These are phyloP conservation scores for Chlamydomonas eustigma DNA, from an alignment of 139 green algal genomes.

Conservation along the genomic window DNA sequence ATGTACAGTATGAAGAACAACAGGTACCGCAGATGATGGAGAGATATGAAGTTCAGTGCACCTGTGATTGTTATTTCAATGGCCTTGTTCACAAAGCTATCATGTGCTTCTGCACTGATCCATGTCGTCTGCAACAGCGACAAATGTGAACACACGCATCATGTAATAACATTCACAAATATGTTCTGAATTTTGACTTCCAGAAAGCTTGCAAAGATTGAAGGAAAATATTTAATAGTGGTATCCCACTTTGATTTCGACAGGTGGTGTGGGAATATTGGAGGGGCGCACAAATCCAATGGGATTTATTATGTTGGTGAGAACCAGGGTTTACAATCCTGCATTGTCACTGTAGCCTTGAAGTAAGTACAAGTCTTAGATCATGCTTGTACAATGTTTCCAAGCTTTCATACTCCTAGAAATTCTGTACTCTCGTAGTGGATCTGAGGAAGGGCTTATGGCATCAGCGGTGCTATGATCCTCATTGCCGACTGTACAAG, in stretches of 20 bases:
- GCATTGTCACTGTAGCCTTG: no score
- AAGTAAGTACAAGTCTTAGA: no score
- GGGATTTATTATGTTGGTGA: conserved; percentile 51
- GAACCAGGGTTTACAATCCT: not conserved
- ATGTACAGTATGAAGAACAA: conserved; percentile 42
- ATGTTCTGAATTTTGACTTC: not conserved
- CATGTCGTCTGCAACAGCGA: not conserved
- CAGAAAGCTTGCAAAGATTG: no score
- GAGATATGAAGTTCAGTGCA: not conserved
- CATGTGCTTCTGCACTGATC: not conserved
- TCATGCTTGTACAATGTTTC: no score
- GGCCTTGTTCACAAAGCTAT: not conserved
- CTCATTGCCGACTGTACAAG: no score
- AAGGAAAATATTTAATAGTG: no score
- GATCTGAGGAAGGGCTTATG: no score
- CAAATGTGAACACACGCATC: not conserved
- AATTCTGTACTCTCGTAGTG: no score
- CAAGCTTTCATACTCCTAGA: no score
- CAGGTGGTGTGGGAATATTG: conserved; percentile 51
- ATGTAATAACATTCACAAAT: not conserved
- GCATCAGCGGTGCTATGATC: no score
- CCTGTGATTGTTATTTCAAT: not conserved
- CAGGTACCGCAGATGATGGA: not conserved
- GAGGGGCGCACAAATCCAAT: conserved; percentile 53
- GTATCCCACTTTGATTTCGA: no score